phyloP scores from a whole-genome alignment of 805 yeast species.

The Priceomyces medius region DNA sequence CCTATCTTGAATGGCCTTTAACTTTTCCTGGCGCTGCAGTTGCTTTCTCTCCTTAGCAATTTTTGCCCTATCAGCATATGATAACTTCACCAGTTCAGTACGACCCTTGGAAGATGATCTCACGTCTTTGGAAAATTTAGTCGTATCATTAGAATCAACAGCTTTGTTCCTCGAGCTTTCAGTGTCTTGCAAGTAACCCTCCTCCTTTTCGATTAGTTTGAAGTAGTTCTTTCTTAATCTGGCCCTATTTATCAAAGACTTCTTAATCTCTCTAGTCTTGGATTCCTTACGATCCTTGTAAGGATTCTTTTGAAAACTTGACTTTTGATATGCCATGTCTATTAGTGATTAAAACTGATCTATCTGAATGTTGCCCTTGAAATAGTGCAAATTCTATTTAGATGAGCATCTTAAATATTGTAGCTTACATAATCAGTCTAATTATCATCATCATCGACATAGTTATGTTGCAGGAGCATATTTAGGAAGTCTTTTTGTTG shows the following conservation, averaged over 20 bases:
- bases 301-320: conserved; percentile 21
- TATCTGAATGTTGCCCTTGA: background rate
- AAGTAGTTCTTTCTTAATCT: conserved; percentile 78
- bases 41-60: conserved; percentile 48
- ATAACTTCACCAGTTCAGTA: conserved; percentile 23
- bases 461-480: conserved; percentile 1
- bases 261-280: conserved; percentile 65
- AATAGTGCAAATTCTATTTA: background rate
- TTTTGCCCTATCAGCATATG: conserved; percentile 46
- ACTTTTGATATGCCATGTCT: background rate
- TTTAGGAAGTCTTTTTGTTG: conserved; percentile 5
- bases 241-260: conserved; percentile 75
- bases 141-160: background rate
- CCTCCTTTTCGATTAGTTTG: conserved; percentile 74
- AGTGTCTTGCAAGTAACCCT: conserved; percentile 24
- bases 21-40: conserved; percentile 38
- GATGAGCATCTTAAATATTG: conserved; percentile 12
- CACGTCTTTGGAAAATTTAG: background rate
- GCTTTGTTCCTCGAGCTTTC: background rate
- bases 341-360: background rate
- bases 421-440: conserved; percentile 6
- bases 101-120: background rate
- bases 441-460: conserved; percentile 4
- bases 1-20: conserved; percentile 39
- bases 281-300: conserved; percentile 37